Percentiles rank a stretch among this genome's conserved stretches.
These are phyloP conservation scores for Suhomyces vadensis DNA, from an alignment of 805 yeast genomes.

Conservation along the genomic window DNA sequence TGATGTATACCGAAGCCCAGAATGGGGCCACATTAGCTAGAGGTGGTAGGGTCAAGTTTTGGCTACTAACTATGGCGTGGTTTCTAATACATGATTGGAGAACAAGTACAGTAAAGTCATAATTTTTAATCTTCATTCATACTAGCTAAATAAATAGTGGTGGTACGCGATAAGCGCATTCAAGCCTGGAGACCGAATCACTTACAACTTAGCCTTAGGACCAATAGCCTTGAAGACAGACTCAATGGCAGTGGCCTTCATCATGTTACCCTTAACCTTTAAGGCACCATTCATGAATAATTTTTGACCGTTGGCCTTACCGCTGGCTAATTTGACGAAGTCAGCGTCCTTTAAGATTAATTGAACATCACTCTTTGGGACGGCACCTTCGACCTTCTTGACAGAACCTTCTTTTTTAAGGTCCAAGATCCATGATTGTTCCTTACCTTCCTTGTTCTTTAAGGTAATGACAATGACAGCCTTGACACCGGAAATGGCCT, in stretches of 20 bases:
- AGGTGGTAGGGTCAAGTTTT: neutral
- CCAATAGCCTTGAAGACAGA: conserved; percentile 56
- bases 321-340: conserved; percentile 68
- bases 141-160: conserved; percentile 1
- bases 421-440: conserved; percentile 67
- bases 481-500: conserved; percentile 51
- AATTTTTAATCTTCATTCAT: neutral
- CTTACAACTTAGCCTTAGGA: conserved; percentile 46
- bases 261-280: conserved; percentile 86
- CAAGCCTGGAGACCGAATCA: conserved; percentile 3
- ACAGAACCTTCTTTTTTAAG: conserved; percentile 58
- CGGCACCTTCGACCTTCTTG: conserved; percentile 43
- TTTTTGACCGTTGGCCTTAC: conserved; percentile 83
- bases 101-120: neutral
- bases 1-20: neutral
- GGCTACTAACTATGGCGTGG: no score
- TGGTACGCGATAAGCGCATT: neutral
- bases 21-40: neutral
- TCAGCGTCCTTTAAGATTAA: conserved; percentile 67
- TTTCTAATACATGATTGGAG: no score
- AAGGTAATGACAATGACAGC: conserved; percentile 67
- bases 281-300: conserved; percentile 81
- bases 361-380: conserved; percentile 60
- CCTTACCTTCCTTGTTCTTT: conserved; percentile 59
- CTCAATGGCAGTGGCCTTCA: conserved; percentile 83